These are phyloP conservation scores for Spathaspora gorwiae DNA, from an alignment of 805 yeast species.

Conservation along the genomic window DNA sequence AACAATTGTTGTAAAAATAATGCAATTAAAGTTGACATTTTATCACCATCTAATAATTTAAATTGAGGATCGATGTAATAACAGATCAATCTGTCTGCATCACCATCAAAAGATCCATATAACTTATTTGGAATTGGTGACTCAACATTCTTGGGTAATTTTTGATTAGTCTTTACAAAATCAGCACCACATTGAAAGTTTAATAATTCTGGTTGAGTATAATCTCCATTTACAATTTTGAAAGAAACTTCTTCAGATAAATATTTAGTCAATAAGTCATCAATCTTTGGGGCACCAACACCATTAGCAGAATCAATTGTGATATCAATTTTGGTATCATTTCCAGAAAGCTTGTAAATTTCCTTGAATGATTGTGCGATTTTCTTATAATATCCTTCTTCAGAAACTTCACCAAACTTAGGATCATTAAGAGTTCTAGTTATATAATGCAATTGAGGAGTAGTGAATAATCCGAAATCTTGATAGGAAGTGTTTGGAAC, in stretches of 20 bases:
- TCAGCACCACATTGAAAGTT: conserved; percentile 93
- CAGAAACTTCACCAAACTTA: conserved; percentile 58
- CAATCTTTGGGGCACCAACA: conserved; percentile 81
- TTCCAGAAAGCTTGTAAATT: conserved; percentile 29
- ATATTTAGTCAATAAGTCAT: conserved; percentile 40
- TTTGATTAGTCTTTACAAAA: conserved; percentile 85
- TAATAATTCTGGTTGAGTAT: conserved; percentile 49
- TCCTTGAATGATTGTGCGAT: conserved; percentile 49
- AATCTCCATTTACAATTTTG: conserved; percentile 50
- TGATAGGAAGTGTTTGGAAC: conserved; percentile 37
- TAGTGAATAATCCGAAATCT: conserved; percentile 73
- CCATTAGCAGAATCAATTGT: conserved; percentile 93
- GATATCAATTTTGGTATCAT: conserved; percentile 34
- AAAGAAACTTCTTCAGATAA: conserved; percentile 40
- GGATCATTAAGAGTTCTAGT: conserved; percentile 69
- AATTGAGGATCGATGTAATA: conserved; percentile 53
- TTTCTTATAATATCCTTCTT: conserved; percentile 66
- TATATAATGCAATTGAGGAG: conserved; percentile 91
- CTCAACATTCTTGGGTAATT: conserved; percentile 57
- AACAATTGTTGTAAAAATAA: conserved; percentile 51
- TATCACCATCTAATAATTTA: conserved; percentile 83
- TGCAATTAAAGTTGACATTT: conserved; percentile 82
- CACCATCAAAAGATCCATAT: conserved; percentile 91
- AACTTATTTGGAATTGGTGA: conserved; percentile 43
- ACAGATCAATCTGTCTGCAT: conserved; percentile 91